Conservation (phyloP, 208 protist genomes). For the Leishmania amazonensis region DNA sequence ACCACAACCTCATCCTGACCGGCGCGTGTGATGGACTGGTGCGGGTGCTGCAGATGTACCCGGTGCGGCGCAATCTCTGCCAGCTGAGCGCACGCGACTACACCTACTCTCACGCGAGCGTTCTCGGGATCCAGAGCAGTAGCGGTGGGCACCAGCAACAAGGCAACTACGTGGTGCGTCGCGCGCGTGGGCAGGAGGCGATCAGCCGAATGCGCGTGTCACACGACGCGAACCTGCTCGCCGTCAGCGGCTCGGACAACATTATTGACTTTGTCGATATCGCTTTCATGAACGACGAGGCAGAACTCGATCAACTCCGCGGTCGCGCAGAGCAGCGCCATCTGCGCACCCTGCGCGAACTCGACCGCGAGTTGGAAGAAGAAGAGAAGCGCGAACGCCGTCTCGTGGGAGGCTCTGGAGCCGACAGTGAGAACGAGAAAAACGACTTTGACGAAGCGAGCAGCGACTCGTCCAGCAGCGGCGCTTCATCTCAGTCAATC, state of each 20-base stretch:
- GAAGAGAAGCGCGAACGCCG: constrained; percentile 34
- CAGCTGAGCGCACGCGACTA: constrained; percentile 89
- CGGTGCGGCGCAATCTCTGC: constrained; percentile 82
- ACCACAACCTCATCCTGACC: constrained; percentile 90
- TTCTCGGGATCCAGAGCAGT: constrained; percentile 30
- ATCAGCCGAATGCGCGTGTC: constrained; percentile 82
- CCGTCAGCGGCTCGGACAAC: constrained; percentile 76
- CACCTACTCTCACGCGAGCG: constrained; percentile 74
- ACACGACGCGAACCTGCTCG: constrained; percentile 73
- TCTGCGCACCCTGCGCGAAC: constrained; percentile 66
- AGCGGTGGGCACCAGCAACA: constrained; percentile 32
- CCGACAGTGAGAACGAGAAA: background rate
- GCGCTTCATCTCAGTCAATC: background rate
- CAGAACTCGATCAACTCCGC: constrained; percentile 72
- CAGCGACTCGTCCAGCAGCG: background rate
- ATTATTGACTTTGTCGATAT: constrained; percentile 92
- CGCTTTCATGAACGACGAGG: constrained; percentile 80
- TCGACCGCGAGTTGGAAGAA: constrained; percentile 58
- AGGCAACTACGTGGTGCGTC: constrained; percentile 48
- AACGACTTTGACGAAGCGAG: background rate
- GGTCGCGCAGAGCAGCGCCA: constrained; percentile 78
- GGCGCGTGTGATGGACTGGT: constrained; percentile 88
- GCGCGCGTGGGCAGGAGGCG: constrained; percentile 63
- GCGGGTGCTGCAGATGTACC: constrained; percentile 90
- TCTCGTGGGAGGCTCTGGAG: constrained; percentile 15